Conservation (phyloP, 2,329 filamentous ascomycete species). For the Capronia coronata region DNA sequence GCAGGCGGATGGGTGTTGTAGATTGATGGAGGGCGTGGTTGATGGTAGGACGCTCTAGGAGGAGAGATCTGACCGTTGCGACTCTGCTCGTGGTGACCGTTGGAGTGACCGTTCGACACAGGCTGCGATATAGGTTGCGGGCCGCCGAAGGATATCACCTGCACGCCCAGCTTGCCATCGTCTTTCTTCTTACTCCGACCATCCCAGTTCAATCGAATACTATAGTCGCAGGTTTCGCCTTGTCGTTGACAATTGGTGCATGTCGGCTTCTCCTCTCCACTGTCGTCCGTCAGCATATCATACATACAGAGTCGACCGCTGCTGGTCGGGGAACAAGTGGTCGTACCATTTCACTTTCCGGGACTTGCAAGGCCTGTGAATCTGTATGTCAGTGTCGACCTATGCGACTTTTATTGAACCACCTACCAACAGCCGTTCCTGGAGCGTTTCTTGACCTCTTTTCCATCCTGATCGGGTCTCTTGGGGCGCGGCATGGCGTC, state of each 20-base stretch:
- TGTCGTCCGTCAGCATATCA: conserved; percentile 28
- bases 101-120: conserved; percentile 15
- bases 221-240: conserved; percentile 71
- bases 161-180: conserved; percentile 32
- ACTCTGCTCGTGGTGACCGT: conserved; percentile 7
- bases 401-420: background rate
- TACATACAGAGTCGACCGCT: background rate
- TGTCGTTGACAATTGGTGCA: conserved; percentile 68
- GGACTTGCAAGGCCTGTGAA: conserved; percentile 65
- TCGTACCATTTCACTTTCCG: conserved; percentile 68
- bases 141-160: conserved; percentile 32
- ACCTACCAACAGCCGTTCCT: conserved; percentile 61
- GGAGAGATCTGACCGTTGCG: conserved; percentile 8
- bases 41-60: conserved; percentile 2
- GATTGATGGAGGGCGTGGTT: conserved; percentile 4
- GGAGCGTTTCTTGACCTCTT: conserved; percentile 59
- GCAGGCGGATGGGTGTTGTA: conserved; percentile 12
- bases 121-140: conserved; percentile 10
- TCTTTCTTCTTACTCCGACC: conserved; percentile 58
- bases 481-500: conserved; percentile 58
- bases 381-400: conserved; percentile 3
- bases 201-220: conserved; percentile 74
- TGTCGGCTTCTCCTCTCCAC: conserved; percentile 65
- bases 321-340: background rate
- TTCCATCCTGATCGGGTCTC: conserved; percentile 46